These are phyloP conservation scores for Penicillium oxalicum DNA, from an alignment of 2,329 filamentous ascomycete species.

Conservation along the genomic window DNA sequence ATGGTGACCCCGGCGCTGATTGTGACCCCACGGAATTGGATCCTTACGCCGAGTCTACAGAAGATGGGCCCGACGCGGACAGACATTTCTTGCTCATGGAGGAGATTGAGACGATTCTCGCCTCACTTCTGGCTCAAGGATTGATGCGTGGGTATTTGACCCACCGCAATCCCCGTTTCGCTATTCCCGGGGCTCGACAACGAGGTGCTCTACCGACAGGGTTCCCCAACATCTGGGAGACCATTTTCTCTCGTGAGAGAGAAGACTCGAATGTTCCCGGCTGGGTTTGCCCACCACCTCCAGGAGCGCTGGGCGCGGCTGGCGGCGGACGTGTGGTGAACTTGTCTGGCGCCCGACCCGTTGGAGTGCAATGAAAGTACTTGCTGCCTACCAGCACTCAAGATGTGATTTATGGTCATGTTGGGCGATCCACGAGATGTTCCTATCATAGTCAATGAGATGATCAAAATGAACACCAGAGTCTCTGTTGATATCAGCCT, in stretches of 20 bases:
- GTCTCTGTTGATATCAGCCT: no score
- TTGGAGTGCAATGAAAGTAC: slow-evolving; percentile 31
- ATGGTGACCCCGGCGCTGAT: slow-evolving; percentile 25
- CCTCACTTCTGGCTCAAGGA: slow-evolving; percentile 71
- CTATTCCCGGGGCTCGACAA: slow-evolving; percentile 63
- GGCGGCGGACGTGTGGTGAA: slow-evolving; percentile 53
- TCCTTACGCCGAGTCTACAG: slow-evolving; percentile 49
- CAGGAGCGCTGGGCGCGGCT: slow-evolving; percentile 17
- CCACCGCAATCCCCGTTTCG: slow-evolving; percentile 69
- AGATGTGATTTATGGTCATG: background rate
- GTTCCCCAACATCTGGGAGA: slow-evolving; percentile 69
- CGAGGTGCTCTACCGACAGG: slow-evolving; percentile 39
- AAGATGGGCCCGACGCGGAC: slow-evolving; percentile 14
- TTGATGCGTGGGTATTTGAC: slow-evolving; percentile 79
- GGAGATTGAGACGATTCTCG: slow-evolving; percentile 71
- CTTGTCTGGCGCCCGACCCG: slow-evolving; percentile 50
- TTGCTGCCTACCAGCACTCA: background rate
- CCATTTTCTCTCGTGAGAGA: slow-evolving; percentile 56
- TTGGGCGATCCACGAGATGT: background rate
- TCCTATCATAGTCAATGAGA: background rate
- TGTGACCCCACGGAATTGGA: slow-evolving; percentile 45
- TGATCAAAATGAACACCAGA: no score
- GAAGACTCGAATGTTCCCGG: slow-evolving; percentile 63
- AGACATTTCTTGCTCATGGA: slow-evolving; percentile 43
- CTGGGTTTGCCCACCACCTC: slow-evolving; percentile 55